Conservation (phyloP, 176 grass and related monocot genomes). For the Pharus latifolius region DNA sequence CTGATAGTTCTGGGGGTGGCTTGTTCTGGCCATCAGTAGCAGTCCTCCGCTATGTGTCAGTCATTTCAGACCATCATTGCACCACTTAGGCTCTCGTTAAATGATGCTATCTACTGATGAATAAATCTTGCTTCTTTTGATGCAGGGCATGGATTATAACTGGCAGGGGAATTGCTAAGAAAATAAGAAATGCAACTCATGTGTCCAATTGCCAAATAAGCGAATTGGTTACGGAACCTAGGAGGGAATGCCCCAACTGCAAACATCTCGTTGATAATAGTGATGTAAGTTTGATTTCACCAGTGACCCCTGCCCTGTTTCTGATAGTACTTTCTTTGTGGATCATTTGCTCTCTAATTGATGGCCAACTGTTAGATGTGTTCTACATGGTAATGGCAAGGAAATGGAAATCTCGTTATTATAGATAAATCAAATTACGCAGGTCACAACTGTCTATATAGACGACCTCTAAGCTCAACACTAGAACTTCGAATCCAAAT, state of each 20-base stretch:
- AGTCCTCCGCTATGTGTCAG: not conserved
- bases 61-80: not conserved
- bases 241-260: constrained; percentile 56
- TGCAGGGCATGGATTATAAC: constrained; percentile 64
- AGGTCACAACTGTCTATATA: too few relatives aligned
- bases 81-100: not conserved
- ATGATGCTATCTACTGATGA: not conserved
- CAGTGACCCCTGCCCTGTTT: not conserved
- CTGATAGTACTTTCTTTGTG: not conserved
- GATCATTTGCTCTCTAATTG: not conserved
- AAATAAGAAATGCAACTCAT: constrained; percentile 34
- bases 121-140: not conserved
- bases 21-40: not conserved
- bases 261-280: constrained; percentile 34
- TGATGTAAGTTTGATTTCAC: constrained; percentile 35
- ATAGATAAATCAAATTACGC: too few relatives aligned
- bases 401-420: not conserved
- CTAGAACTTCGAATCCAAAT: too few relatives aligned
- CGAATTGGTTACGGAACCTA: constrained; percentile 33
- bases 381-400: not conserved
- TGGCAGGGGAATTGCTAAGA: constrained; percentile 32
- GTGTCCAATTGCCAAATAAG: constrained; percentile 6
- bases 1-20: not conserved
- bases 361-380: not conserved
- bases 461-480: too few relatives aligned